Evolutionary conservation across 2,329 filamentous ascomycete genomes (phyloP).

Genomic region (Fusarium sp.): DNA sequence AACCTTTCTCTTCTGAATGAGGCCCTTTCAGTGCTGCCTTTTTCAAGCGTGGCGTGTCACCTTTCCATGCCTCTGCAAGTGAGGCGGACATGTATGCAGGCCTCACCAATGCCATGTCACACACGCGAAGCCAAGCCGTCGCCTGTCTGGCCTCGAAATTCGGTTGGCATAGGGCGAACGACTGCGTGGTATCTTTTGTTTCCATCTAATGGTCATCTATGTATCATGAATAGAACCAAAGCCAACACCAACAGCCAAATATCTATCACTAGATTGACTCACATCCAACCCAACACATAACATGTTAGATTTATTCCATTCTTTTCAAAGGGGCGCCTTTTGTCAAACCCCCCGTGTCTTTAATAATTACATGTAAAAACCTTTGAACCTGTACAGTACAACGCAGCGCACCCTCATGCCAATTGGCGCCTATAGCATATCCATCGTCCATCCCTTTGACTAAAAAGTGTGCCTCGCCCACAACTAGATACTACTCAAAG

Average conservation of each 20-base stretch:
- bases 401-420: constrained; percentile 43
- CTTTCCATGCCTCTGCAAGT: constrained; percentile 23
- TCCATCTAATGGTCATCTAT: background rate
- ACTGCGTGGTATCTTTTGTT: constrained; percentile 10
- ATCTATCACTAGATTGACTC: background rate
- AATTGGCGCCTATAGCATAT: constrained; percentile 45
- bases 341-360: constrained; percentile 32
- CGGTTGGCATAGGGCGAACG: constrained; percentile 1
- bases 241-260: background rate
- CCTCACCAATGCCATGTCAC: constrained; percentile 26
- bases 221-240: background rate
- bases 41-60: constrained; percentile 28
- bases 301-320: constrained; percentile 35
- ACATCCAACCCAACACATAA: background rate
- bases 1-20: constrained; percentile 6
- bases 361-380: constrained; percentile 44
- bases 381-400: constrained; percentile 43
- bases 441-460: constrained; percentile 41
- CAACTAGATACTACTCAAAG: constrained; percentile 35
- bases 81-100: constrained; percentile 34
- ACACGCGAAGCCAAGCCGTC: constrained; percentile 5
- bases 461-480: constrained; percentile 35
- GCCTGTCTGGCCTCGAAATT: background rate
- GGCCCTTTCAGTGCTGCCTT: constrained; percentile 13
- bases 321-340: constrained; percentile 31